phyloP scores from a whole-genome alignment of 2,329 filamentous ascomycete species.

The Pseudonectria buxi region DNA sequence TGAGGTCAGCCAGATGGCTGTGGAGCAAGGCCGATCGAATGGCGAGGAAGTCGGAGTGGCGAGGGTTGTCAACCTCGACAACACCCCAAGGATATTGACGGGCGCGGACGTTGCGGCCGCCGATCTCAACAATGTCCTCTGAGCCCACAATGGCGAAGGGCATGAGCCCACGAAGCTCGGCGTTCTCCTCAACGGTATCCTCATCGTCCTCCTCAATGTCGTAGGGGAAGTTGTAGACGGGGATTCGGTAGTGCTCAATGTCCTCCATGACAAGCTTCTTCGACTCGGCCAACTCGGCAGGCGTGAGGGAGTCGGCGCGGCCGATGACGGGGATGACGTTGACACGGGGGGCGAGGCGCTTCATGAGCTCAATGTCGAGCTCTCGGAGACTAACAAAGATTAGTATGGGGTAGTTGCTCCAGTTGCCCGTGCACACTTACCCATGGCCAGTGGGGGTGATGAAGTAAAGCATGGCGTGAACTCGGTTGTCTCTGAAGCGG shows the following conservation, averaged over 20 bases:
- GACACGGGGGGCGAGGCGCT: conserved; percentile 92
- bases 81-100: conserved; percentile 99
- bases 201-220: conserved; percentile 99
- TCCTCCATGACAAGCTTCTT: conserved; percentile 99
- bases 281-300: conserved; percentile 92
- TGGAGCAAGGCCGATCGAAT: conserved; percentile 94
- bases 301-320: conserved; percentile 95
- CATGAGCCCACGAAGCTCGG: conserved; percentile 94
- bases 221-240: conserved; percentile 99
- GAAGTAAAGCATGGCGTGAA: conserved; percentile 97
- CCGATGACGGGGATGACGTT: conserved; percentile 99
- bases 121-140: conserved; percentile 90
- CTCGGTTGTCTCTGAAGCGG: conserved; percentile 97
- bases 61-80: conserved; percentile 97
- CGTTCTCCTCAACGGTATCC: conserved; percentile 98
- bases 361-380: conserved; percentile 99
- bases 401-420: background rate
- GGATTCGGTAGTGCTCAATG: conserved; percentile 99
- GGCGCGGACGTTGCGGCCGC: conserved; percentile 84
- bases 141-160: conserved; percentile 98
- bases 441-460: conserved; percentile 97
- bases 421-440: conserved; percentile 39
- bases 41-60: conserved; percentile 96
- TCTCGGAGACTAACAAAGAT: conserved; percentile 69
- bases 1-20: conserved; percentile 95